phyloP scores from a whole-genome alignment of 2,329 filamentous ascomycete species.

The Thelonectria blattea region DNA sequence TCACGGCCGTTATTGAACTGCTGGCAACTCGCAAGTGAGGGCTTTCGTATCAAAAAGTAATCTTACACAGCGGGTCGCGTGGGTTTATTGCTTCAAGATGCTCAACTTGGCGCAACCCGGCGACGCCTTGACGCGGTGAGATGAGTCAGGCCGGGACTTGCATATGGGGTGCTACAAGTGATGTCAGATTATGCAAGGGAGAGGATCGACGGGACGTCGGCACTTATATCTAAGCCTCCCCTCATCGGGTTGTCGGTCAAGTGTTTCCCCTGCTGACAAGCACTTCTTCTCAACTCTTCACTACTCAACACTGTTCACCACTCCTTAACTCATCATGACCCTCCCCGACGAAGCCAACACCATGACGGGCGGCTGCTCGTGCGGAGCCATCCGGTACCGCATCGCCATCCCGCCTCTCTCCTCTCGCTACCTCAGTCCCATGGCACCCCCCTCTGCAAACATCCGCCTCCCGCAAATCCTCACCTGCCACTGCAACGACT shows the following conservation, averaged over 20 bases:
- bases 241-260: no score
- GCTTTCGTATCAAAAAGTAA: no score
- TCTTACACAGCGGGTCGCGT: background rate
- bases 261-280: no score
- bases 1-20: no score
- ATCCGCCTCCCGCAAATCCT: conserved; percentile 26
- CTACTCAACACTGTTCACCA: background rate
- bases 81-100: background rate
- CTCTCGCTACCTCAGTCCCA: conserved; percentile 22
- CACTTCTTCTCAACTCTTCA: no score
- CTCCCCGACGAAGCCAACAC: conserved; percentile 30
- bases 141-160: background rate
- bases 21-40: no score
- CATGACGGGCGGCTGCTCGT: conserved; percentile 38
- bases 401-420: conserved; percentile 26
- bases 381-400: conserved; percentile 36
- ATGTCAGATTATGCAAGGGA: background rate
- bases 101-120: background rate
- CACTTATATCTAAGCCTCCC: background rate
- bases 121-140: background rate
- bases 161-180: background rate
- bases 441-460: conserved; percentile 17
- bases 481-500: conserved; percentile 37
- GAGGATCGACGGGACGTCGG: no score
- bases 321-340: conserved; percentile 21